phyloP scores from a whole-genome alignment of 192 early-diverging fungal species.

The Coemansia aciculifera region DNA sequence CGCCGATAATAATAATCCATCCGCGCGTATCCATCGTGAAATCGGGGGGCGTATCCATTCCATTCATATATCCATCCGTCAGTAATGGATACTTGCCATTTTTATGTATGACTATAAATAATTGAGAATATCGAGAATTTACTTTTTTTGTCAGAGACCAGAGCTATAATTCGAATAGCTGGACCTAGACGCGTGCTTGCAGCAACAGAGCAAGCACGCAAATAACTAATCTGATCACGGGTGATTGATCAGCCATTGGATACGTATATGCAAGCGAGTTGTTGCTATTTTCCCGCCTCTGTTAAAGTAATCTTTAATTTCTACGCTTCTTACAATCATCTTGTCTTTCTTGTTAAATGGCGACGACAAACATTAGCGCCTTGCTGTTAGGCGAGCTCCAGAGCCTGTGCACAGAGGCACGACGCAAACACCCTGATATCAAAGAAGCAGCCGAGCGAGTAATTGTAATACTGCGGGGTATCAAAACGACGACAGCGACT shows the following conservation, averaged over 20 bases:
- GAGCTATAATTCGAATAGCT: neutral
- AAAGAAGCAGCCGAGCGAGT: slow-evolving; percentile 77
- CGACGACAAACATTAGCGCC: slow-evolving; percentile 44
- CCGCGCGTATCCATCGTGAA: no score
- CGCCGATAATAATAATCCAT: neutral
- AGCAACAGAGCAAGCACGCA: no score
- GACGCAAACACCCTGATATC: slow-evolving; percentile 89
- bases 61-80: slow-evolving; percentile 15
- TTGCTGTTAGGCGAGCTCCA: slow-evolving; percentile 79
- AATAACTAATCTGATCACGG: no score
- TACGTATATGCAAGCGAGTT: no score
- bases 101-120: slow-evolving; percentile 5
- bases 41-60: neutral
- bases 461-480: slow-evolving; percentile 55
- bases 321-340: neutral
- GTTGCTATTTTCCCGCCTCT: neutral
- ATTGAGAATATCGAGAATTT: neutral
- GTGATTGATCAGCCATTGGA: no score
- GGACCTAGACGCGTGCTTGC: no score
- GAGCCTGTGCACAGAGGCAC: slow-evolving; percentile 80
- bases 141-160: neutral
- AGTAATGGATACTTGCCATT: slow-evolving; percentile 18
- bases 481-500: slow-evolving; percentile 34
- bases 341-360: neutral
- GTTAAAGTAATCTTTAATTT: neutral